Conservation (phyloP, 2,329 filamentous ascomycete species). For the Curvularia lunata region DNA sequence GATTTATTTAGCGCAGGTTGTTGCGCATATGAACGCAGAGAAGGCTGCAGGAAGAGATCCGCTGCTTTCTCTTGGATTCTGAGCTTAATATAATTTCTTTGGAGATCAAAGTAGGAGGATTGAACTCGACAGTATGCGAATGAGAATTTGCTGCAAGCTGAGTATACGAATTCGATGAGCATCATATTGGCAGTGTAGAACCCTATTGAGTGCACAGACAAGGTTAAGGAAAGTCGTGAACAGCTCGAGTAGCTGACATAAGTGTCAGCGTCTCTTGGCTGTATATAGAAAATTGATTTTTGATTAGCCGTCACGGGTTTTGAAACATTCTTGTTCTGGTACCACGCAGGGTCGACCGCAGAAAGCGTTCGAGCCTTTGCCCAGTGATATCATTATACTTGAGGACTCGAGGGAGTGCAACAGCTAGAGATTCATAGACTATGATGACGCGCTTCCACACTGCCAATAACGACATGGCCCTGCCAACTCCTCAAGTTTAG, state of each 20-base stretch:
- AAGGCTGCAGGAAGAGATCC: slow-evolving; percentile 3
- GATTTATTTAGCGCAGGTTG: slow-evolving; percentile 1
- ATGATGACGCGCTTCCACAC: not conserved
- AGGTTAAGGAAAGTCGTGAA: not conserved
- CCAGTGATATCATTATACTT: not conserved
- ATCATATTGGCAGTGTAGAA: not conserved
- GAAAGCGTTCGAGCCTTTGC: not conserved
- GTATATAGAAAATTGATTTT: too few relatives aligned
- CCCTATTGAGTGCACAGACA: not conserved
- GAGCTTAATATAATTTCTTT: too few relatives aligned
- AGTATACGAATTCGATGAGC: not conserved
- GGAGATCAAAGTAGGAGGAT: too few relatives aligned
- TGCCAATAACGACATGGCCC: not conserved
- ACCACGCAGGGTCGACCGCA: not conserved
- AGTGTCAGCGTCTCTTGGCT: not conserved
- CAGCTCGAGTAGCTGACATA: not conserved
- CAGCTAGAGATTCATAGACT: not conserved
- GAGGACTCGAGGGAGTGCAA: not conserved
- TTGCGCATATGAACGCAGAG: slow-evolving; percentile 2
- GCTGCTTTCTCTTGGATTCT: not conserved
- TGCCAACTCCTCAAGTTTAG: not conserved
- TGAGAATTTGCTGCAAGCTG: not conserved
- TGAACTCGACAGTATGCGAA: not conserved
- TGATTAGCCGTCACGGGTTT: too few relatives aligned
- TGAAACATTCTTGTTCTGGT: not conserved